Evolutionary conservation across 192 early-diverging fungal species (phyloP), one percentile per base, ranked within the genome.

Genomic region (Chytriomyces hyalinus): DNA sequence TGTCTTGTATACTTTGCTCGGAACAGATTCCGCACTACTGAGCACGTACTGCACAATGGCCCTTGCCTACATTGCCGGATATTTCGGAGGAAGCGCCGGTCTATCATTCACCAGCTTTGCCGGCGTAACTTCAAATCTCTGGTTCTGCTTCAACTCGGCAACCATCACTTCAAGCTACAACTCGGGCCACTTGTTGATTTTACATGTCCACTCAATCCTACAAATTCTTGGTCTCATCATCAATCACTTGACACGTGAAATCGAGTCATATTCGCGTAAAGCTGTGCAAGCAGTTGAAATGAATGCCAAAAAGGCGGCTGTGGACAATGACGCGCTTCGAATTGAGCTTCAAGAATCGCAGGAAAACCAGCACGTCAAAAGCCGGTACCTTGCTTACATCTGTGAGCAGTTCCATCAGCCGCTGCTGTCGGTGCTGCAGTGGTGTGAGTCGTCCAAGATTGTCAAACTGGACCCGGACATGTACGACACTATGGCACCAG

Each of bases 361-460:
- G 10, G 3, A 26, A 7, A 10, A 48, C n/a, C 11, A 36, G n/a
- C 22, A 44, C 28, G 48, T 49, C 20, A 64, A 65, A 43, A 36
- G 6, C 11, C 15, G 17, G 4, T 75, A 75, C 44, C 26, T 75
- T 36, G 43, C 49, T 15, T 49, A 50, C 24, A 24, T 75, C 13
- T 75, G 73, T 28, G 63, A 65, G 24, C 73, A 75, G 63, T 75
- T 75, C 43, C 73, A 75, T 51, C 9, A 22, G 36, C 64, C 73
- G n/a, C 17, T 65, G 73, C 45, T 75, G 3, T 44, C 24, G n/a
- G 50, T 75, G 47, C 6, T 66, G 49, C 24, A 44, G 20, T 22
- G n/a, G 6, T 75, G 61, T 36, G 73, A 75, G 26, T 20, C 10
- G 17, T 11, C 5, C 26, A 68, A 36, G 15, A 20, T n/a, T 74